Evolutionary conservation across 1,139 yeast genomes (phyloP).

Genomic region (Saccharomyces hybrid): DNA sequence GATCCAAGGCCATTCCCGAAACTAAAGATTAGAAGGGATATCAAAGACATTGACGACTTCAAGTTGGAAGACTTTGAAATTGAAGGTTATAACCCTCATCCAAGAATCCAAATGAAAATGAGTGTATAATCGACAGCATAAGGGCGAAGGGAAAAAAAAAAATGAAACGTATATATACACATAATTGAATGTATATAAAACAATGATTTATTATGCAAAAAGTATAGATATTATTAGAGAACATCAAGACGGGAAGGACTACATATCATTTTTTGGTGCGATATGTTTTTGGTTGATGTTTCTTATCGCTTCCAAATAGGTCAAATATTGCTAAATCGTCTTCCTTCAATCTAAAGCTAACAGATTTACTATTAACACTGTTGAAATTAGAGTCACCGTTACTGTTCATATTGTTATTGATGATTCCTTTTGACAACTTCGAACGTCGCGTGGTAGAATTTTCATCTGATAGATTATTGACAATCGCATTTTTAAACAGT

Average conservation of each 20-base stretch:
- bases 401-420: background rate
- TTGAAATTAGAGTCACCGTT: background rate
- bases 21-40: slow-evolving; percentile 57
- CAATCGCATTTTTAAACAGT: slow-evolving; percentile 25
- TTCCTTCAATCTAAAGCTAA: slow-evolving; percentile 22
- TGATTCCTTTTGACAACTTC: slow-evolving; percentile 1
- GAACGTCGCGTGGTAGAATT: slow-evolving; percentile 10
- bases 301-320: slow-evolving; percentile 21
- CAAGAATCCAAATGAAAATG: slow-evolving; percentile 82
- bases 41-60: slow-evolving; percentile 77
- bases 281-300: slow-evolving; percentile 20
- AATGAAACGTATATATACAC: background rate
- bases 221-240: slow-evolving; percentile 24
- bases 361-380: slow-evolving; percentile 7
- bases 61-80: slow-evolving; percentile 80
- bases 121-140: slow-evolving; percentile 37
- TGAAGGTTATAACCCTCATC: slow-evolving; percentile 70
- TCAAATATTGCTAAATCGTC: slow-evolving; percentile 30
- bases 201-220: slow-evolving; percentile 26
- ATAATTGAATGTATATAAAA: background rate
- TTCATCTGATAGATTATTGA: slow-evolving; percentile 25
- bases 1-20: slow-evolving; percentile 76
- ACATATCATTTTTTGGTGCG: slow-evolving; percentile 11
- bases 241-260: slow-evolving; percentile 14
- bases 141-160: background rate